Percentiles rank a stretch among this genome's conserved stretches.
These are phyloP conservation scores for Nemania abortiva DNA, from an alignment of 2,329 filamentous ascomycete genomes.

Conservation along the genomic window DNA sequence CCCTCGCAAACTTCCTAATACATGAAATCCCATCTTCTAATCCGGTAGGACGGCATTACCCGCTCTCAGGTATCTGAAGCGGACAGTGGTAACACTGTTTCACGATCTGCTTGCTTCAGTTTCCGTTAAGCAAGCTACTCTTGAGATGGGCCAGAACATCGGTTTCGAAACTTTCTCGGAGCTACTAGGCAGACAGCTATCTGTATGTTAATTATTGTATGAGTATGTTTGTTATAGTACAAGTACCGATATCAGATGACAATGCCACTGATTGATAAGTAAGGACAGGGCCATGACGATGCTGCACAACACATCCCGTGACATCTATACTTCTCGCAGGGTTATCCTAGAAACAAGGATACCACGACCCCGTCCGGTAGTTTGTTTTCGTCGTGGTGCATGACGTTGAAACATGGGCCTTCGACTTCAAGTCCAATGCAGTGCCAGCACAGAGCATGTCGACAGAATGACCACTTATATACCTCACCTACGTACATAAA, in stretches of 20 bases:
- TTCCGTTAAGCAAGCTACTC: constrained; percentile 9
- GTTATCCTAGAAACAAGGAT: background rate
- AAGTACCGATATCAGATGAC: background rate
- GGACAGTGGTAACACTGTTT: constrained; percentile 12
- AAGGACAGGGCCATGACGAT: background rate
- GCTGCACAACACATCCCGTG: background rate
- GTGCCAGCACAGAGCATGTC: background rate
- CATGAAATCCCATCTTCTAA: constrained; percentile 3
- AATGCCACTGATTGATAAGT: background rate
- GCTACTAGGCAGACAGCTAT: background rate
- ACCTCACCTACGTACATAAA: background rate
- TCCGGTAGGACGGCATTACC: constrained; percentile 10
- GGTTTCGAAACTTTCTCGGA: constrained; percentile 8
- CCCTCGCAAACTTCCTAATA: background rate
- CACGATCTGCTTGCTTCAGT: constrained; percentile 25
- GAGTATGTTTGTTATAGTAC: background rate
- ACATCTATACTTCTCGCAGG: background rate
- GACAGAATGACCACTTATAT: background rate
- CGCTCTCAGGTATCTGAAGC: background rate
- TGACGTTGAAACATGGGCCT: constrained; percentile 4
- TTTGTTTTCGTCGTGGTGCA: constrained; percentile 8
- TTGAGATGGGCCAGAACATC: background rate
- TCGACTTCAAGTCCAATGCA: constrained; percentile 2
- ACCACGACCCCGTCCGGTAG: background rate
- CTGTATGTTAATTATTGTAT: too few species aligned